A percentile compares a stretch with the other conserved stretches of the same genome.
phyloP scores from a whole-genome alignment of 2,329 filamentous ascomycete genomes.

The Elsinoe fawcettii region DNA sequence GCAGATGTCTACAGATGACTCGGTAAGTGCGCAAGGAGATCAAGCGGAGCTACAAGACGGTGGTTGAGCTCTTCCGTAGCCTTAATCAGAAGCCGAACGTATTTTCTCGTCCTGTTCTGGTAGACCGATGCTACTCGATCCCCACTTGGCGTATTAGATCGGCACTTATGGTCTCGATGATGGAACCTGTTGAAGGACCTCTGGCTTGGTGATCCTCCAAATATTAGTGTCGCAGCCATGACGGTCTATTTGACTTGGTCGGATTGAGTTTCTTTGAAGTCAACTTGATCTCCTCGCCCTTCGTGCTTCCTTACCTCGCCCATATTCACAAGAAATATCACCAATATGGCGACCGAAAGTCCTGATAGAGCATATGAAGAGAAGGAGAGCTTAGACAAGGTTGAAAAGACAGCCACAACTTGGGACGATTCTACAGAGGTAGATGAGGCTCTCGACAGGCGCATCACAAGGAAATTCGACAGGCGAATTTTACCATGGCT shows the following conservation, averaged over 20 bases:
- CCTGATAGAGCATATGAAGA: constrained; percentile 1
- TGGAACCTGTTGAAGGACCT: background rate
- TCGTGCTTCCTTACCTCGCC: background rate
- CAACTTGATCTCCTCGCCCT: background rate
- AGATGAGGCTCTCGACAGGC: constrained; percentile 23
- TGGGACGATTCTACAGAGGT: constrained; percentile 17
- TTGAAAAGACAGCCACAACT: constrained; percentile 19
- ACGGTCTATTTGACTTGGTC: background rate
- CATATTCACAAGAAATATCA: background rate
- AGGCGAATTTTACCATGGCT: constrained; percentile 39
- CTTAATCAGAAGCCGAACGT: background rate
- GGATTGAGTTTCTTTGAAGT: background rate
- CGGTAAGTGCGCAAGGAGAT: background rate
- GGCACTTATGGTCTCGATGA: background rate
- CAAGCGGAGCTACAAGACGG: background rate
- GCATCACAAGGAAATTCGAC: constrained; percentile 38
- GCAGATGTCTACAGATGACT: background rate
- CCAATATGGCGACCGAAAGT: background rate
- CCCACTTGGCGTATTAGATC: constrained; percentile 9
- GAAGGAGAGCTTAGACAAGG: constrained; percentile 15
- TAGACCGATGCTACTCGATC: background rate
- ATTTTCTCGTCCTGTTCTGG: background rate
- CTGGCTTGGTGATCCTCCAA: background rate
- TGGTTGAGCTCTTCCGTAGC: background rate
- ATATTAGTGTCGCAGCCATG: background rate